These are phyloP conservation scores for Potentilla sterilis DNA, from an alignment of 306 rosid genomes.

Conservation along the genomic window DNA sequence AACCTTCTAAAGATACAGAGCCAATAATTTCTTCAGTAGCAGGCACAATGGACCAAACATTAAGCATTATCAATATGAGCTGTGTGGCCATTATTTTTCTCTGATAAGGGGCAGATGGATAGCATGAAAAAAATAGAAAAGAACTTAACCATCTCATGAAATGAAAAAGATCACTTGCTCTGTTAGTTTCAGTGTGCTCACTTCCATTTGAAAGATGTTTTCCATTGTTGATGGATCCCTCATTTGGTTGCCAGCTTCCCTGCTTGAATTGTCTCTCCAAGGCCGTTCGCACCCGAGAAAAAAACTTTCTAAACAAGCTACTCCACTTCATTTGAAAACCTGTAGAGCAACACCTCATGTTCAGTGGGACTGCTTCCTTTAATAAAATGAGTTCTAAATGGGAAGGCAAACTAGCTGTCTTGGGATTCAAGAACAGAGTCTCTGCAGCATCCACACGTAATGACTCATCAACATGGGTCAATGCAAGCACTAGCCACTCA, in stretches of 20 bases:
- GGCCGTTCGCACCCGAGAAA: conserved; percentile 88
- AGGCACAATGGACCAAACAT: conserved; percentile 70
- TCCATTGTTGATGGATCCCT: conserved; percentile 29
- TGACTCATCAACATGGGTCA: conserved; percentile 90
- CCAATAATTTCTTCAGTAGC: conserved; percentile 38
- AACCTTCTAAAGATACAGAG: conserved; percentile 35
- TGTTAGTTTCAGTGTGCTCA: conserved; percentile 38
- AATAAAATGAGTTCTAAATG: conserved; percentile 78
- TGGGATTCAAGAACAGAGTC: conserved; percentile 83
- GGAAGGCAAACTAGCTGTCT: conserved; percentile 89
- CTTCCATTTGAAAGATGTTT: conserved; percentile 37
- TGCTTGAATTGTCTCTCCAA: conserved; percentile 90
- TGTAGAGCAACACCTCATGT: conserved; percentile 94
- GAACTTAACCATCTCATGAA: conserved; percentile 97
- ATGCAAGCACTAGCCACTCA: conserved; percentile 82
- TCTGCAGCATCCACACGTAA: conserved; percentile 97
- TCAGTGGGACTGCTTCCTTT: conserved; percentile 87
- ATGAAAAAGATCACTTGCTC: conserved; percentile 73
- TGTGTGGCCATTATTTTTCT: conserved; percentile 97
- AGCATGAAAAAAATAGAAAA: conserved; percentile 89
- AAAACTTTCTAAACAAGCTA: conserved; percentile 89
- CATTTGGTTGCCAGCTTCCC: conserved; percentile 72
- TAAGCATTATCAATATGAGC: conserved; percentile 76
- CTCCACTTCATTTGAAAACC: conserved; percentile 99
- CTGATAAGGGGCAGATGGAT: conserved; percentile 97